A percentile compares a stretch with the other conserved stretches of the same genome.
Conservation (phyloP, 805 yeast species). For the Ogataea nitratoaversa region DNA sequence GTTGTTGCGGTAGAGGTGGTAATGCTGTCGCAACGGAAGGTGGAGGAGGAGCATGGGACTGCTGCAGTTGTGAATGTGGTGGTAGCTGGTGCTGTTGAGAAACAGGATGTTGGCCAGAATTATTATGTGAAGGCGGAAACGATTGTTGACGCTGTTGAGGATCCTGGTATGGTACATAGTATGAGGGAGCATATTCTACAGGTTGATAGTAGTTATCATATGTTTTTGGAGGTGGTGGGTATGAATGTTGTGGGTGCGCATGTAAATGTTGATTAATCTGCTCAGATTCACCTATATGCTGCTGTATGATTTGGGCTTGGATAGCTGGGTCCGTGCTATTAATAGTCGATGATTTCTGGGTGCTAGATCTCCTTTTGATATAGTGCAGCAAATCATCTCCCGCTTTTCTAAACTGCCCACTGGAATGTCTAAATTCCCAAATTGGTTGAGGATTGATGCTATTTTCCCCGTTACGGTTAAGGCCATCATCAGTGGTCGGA, state of each 20-base stretch:
- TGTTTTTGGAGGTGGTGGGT: conserved; percentile 2
- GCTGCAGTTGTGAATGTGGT: conserved; percentile 8
- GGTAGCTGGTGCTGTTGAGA: conserved; percentile 2
- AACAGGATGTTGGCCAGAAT: neutral
- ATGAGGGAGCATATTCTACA: conserved; percentile 16
- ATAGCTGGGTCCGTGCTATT: conserved; percentile 1
- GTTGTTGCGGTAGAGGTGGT: neutral
- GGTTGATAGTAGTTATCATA: conserved; percentile 15
- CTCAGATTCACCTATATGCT: conserved; percentile 9
- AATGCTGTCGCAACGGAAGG: conserved; percentile 2
- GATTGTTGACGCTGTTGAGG: conserved; percentile 3
- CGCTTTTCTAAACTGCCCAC: conserved; percentile 46
- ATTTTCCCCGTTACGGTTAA: conserved; percentile 7
- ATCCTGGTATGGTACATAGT: conserved; percentile 16
- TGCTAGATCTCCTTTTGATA: conserved; percentile 46
- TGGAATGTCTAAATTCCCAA: conserved; percentile 55
- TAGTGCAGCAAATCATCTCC: conserved; percentile 41
- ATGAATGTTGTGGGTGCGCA: conserved; percentile 6
- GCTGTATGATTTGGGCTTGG: conserved; percentile 14
- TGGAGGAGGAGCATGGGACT: too few species aligned
- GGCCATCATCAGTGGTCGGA: conserved; percentile 2
- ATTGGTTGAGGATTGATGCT: conserved; percentile 27
- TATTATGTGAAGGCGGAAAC: neutral
- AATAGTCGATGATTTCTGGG: conserved; percentile 22
- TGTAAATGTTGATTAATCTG: conserved; percentile 7